Base-by-base conservation (phyloP, 208 protist species). In the Leishmania martiniquensis region DNA sequence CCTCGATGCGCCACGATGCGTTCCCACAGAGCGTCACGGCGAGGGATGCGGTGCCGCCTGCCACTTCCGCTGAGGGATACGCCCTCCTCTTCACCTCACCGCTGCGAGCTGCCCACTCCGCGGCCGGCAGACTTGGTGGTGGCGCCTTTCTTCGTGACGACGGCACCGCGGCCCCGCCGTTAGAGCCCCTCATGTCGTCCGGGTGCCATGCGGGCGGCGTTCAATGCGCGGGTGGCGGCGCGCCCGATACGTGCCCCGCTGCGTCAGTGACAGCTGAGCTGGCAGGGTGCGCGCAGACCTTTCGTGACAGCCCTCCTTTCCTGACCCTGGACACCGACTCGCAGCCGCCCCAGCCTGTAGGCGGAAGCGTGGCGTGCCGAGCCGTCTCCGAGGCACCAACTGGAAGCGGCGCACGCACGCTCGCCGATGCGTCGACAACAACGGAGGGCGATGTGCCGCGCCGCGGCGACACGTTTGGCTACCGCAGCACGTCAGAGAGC, bases 191-290 rank as follows among this genome's bases (percentile, higher is more conserved):
- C 51, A 65, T 47, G 29, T 74, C 78, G 45, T 65, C 73, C 54
- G 78, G 77, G 66, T 82, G 73, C 5, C 71, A 77, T 68, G 65
- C 72, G 62, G 63, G 51, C 20, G 65, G 47, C 10, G 39, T 34
- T 15, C 78, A 77, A 55, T 47, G 72, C 5, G 52, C 74, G 72
- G 32, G 66, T 32, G 51, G 47, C 17, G 60, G 60, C 32, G 57
- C 17, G 37, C 13, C 20, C 44, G 47, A 42, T 39, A n/a, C 44
- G 20, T 47, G 47, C 20, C 47, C 45, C 4, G 47, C 68, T 6
- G 29, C 3, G 32, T 59, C 68, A 25, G 0, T 72, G 47, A 47
- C 5, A 44, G 68, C 4, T 25, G n/a, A 44, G n/a, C 25, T 47
- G 17, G 68, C 13, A 29, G 12, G 47, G 13, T 20, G 39, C 68